phyloP scores from a whole-genome alignment of 2,329 filamentous ascomycete species.

The Colletotrichum viniferum region DNA sequence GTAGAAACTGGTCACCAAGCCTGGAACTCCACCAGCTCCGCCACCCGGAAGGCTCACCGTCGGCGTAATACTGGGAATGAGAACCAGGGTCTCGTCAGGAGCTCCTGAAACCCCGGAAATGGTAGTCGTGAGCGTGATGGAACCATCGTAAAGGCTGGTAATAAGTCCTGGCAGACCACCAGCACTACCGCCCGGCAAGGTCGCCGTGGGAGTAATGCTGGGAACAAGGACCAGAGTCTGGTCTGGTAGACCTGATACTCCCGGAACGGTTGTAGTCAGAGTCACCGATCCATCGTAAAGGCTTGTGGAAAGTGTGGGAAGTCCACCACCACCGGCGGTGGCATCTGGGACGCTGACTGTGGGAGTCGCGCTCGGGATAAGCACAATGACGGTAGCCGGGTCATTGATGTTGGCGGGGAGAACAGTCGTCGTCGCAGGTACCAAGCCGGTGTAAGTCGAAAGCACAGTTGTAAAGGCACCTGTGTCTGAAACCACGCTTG shows the following conservation, averaged over 20 bases:
- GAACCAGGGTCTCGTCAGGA: neutral
- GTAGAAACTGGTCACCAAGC: neutral
- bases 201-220: neutral
- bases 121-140: neutral
- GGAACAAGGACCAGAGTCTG: neutral
- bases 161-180: neutral
- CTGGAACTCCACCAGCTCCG: neutral
- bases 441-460: slow-evolving; percentile 6
- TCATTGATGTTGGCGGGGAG: slow-evolving; percentile 4
- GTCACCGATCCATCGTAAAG: neutral
- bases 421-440: slow-evolving; percentile 4
- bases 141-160: neutral
- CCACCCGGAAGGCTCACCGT: neutral
- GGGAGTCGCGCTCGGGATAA: neutral
- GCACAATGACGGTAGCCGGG: slow-evolving; percentile 1
- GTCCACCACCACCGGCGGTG: neutral
- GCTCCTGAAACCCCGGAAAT: neutral
- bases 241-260: neutral
- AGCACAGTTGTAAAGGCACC: neutral
- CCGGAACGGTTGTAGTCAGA: neutral
- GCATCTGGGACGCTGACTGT: neutral
- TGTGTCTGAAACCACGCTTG: neutral
- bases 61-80: neutral
- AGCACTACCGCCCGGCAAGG: neutral
- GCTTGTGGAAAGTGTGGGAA: neutral